Evolutionary conservation across 2,329 filamentous ascomycete genomes (phyloP).

Genomic region (Penicillium glabrum): DNA sequence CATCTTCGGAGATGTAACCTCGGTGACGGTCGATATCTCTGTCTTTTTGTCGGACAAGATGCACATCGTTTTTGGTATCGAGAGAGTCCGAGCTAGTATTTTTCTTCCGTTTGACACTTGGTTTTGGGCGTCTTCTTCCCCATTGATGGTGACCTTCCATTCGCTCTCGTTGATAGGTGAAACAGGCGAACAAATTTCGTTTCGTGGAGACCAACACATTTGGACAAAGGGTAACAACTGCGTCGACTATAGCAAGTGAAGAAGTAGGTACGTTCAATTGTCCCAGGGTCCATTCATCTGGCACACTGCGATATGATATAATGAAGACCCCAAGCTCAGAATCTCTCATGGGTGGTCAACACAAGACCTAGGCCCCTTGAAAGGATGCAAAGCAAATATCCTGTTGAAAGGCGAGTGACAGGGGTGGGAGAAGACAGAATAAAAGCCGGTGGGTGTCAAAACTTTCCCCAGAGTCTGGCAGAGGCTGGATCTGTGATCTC

Average conservation of each 20-base stretch:
- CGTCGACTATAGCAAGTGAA: background rate
- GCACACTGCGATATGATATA: background rate
- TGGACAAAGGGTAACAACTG: no score
- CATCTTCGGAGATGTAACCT: constrained; percentile 15
- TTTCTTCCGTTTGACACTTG: constrained; percentile 3
- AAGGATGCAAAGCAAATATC: background rate
- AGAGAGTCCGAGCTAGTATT: constrained; percentile 8
- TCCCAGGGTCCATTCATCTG: background rate
- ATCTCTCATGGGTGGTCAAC: background rate
- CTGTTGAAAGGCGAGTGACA: background rate
- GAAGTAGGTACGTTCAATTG: background rate
- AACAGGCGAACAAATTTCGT: background rate
- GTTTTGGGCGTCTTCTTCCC: constrained; percentile 2
- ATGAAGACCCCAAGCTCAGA: background rate
- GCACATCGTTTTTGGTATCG: constrained; percentile 22
- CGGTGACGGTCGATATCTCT: constrained; percentile 13
- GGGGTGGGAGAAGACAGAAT: background rate
- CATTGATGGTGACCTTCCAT: constrained; percentile 17
- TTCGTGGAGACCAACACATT: background rate
- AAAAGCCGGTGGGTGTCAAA: background rate
- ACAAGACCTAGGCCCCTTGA: background rate
- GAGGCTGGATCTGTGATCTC: background rate
- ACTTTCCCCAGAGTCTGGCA: constrained; percentile 10
- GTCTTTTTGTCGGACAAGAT: constrained; percentile 20
- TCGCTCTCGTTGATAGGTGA: background rate